phyloP scores from a whole-genome alignment of 805 yeast genomes.

The Ogataea parapolymorpha region DNA sequence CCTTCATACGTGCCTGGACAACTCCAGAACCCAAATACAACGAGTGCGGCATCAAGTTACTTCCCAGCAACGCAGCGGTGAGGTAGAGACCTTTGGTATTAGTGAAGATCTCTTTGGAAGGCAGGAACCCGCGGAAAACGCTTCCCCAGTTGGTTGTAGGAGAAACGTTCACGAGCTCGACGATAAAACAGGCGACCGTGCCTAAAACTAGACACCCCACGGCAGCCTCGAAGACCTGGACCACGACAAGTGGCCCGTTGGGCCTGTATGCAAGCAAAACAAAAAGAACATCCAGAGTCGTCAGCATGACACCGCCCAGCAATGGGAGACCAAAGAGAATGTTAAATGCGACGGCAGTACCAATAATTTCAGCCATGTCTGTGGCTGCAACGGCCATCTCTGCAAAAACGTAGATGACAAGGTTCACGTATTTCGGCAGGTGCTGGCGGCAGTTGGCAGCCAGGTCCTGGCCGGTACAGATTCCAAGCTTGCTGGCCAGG shows the following conservation, averaged over 20 bases:
- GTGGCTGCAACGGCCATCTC: slow-evolving; percentile 93
- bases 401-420: slow-evolving; percentile 68
- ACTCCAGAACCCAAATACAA: slow-evolving; percentile 84
- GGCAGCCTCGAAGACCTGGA: slow-evolving; percentile 76
- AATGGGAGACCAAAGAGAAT: slow-evolving; percentile 79
- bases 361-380: slow-evolving; percentile 95
- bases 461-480: slow-evolving; percentile 89
- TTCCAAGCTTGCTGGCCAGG: slow-evolving; percentile 82
- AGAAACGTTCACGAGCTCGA: slow-evolving; percentile 72
- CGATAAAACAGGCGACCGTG: slow-evolving; percentile 80
- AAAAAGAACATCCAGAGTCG: slow-evolving; percentile 80
- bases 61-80: slow-evolving; percentile 84
- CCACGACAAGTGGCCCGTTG: slow-evolving; percentile 70
- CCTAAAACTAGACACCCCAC: slow-evolving; percentile 75
- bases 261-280: slow-evolving; percentile 88
- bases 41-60: slow-evolving; percentile 95
- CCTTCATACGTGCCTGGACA: slow-evolving; percentile 80
- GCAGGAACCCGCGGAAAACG: slow-evolving; percentile 67
- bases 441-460: slow-evolving; percentile 84
- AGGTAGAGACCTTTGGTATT: slow-evolving; percentile 69
- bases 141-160: slow-evolving; percentile 48
- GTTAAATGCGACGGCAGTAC: slow-evolving; percentile 92
- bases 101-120: slow-evolving; percentile 43
- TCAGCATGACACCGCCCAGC: slow-evolving; percentile 76
- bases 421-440: slow-evolving; percentile 58